Percentiles rank a stretch among this genome's conserved stretches.
phyloP scores from a whole-genome alignment of 192 early-diverging fungal genomes.

The Martensiomyces pterosporus region DNA sequence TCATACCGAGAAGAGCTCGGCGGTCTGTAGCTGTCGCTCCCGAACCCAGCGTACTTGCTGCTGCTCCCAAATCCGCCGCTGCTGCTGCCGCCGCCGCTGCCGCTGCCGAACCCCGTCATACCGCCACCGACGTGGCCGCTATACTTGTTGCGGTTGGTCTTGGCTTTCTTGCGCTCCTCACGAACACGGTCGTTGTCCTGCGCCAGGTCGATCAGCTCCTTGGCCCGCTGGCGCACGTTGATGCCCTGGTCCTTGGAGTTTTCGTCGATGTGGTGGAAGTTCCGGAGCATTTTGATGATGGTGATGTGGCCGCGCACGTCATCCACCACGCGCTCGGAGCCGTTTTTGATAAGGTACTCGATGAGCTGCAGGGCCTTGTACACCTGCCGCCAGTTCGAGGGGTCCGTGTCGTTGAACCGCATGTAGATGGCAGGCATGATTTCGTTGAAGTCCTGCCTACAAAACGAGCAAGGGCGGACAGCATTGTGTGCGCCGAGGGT shows the following conservation, averaged over 20 bases:
- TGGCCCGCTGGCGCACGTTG: slow-evolving; percentile 83
- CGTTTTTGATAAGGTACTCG: slow-evolving; percentile 94
- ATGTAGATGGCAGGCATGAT: slow-evolving; percentile 93
- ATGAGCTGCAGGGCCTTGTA: slow-evolving; percentile 94
- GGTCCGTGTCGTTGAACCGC: slow-evolving; percentile 78
- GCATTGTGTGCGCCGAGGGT: too few species aligned
- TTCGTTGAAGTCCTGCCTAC: slow-evolving; percentile 87
- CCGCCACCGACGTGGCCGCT: slow-evolving; percentile 64
- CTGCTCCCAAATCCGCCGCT: slow-evolving; percentile 66
- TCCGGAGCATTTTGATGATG: slow-evolving; percentile 82
- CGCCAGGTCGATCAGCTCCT: slow-evolving; percentile 83
- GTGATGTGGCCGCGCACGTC: slow-evolving; percentile 79
- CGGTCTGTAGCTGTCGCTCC: slow-evolving; percentile 24
- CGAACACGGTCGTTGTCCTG: slow-evolving; percentile 74
- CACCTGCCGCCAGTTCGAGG: slow-evolving; percentile 86
- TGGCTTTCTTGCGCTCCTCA: slow-evolving; percentile 84
- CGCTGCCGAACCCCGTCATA: slow-evolving; percentile 24
- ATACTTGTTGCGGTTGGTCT: slow-evolving; percentile 86
- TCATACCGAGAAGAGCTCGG: slow-evolving; percentile 22
- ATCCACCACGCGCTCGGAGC: slow-evolving; percentile 88
- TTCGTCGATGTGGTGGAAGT: slow-evolving; percentile 86
- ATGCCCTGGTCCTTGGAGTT: slow-evolving; percentile 97
- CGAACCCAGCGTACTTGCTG: slow-evolving; percentile 30
- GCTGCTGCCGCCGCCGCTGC: slow-evolving; percentile 35
- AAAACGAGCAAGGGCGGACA: too few species aligned